These are phyloP conservation scores for Allantophomopsis lycopodina DNA, from an alignment of 2,329 filamentous ascomycete species.

Conservation along the genomic window DNA sequence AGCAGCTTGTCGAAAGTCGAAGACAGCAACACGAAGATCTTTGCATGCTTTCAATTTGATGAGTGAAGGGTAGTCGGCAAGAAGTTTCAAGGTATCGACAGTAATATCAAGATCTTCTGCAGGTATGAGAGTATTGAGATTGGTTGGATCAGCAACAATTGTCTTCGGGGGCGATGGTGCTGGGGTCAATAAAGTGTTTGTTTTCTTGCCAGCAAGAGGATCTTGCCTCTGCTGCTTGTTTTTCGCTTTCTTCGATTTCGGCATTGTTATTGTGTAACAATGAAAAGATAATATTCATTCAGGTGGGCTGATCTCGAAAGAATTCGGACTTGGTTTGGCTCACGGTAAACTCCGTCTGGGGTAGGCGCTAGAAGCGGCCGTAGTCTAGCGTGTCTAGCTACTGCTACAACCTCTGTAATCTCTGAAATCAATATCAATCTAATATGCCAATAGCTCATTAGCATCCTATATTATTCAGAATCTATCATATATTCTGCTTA, in stretches of 20 bases:
- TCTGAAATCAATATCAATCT: too few relatives aligned
- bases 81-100: constrained; percentile 45
- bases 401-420: too few relatives aligned
- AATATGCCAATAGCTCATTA: too few relatives aligned
- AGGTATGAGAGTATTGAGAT: constrained; percentile 38
- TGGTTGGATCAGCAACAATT: constrained; percentile 28
- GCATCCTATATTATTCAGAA: too few relatives aligned
- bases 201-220: neutral
- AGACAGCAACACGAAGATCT: constrained; percentile 51
- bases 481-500: too few relatives aligned
- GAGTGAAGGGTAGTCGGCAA: constrained; percentile 42
- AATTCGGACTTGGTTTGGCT: too few relatives aligned
- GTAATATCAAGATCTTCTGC: constrained; percentile 54
- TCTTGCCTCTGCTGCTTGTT: neutral
- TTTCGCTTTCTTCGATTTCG: neutral
- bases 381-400: too few relatives aligned
- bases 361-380: too few relatives aligned
- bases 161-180: neutral
- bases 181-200: neutral
- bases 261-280: neutral
- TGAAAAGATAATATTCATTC: too few relatives aligned
- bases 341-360: too few relatives aligned
- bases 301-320: too few relatives aligned
- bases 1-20: constrained; percentile 55
- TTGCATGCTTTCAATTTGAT: constrained; percentile 59